These are phyloP conservation scores for Chloranthus sessilifolius DNA, from an alignment of 164 flowering plant species.

Conservation along the genomic window DNA sequence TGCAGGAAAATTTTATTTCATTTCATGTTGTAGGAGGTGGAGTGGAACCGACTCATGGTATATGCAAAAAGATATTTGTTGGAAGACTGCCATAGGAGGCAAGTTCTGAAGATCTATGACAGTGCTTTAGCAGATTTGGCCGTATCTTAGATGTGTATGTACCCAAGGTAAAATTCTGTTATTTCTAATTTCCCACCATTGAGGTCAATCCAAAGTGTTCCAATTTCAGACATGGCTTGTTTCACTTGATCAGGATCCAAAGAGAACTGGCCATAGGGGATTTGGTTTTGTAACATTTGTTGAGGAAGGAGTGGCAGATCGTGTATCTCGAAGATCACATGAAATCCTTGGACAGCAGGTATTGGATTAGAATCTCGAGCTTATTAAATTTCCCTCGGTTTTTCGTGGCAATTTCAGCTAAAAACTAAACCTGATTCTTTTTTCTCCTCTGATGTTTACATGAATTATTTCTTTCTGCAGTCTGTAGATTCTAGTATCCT, in stretches of 20 bases:
- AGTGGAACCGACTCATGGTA: slow-evolving; percentile 43
- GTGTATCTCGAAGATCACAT: slow-evolving; percentile 91
- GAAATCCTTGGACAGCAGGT: slow-evolving; percentile 98
- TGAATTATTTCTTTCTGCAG: too few species aligned
- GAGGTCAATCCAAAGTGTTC: too few species aligned
- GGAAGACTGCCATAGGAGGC: slow-evolving; percentile 99
- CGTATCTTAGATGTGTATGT: slow-evolving; percentile 90
- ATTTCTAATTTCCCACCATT: too few species aligned
- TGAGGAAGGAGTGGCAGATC: slow-evolving; percentile 94
- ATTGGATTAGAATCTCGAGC: too few species aligned
- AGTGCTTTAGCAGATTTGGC: slow-evolving; percentile 92
- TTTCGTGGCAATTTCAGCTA: too few species aligned
- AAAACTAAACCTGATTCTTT: too few species aligned
- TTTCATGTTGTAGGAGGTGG: slow-evolving; percentile 35
- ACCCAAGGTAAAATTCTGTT: slow-evolving; percentile 62
- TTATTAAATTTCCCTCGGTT: too few species aligned
- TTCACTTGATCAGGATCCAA: slow-evolving; percentile 70
- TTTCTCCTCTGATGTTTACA: too few species aligned
- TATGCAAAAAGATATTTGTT: slow-evolving; percentile 92
- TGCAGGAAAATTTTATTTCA: too few species aligned
- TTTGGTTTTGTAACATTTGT: slow-evolving; percentile 99
- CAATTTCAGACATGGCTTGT: slow-evolving; percentile 10
- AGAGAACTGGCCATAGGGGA: slow-evolving; percentile 94
- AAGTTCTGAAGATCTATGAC: slow-evolving; percentile 74
- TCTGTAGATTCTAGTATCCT: too few species aligned